A percentile compares a stretch with the other conserved stretches of the same genome.
Evolutionary conservation across 768 basidiomycete species (phyloP).

Genomic region (Peribolospora baueri): DNA sequence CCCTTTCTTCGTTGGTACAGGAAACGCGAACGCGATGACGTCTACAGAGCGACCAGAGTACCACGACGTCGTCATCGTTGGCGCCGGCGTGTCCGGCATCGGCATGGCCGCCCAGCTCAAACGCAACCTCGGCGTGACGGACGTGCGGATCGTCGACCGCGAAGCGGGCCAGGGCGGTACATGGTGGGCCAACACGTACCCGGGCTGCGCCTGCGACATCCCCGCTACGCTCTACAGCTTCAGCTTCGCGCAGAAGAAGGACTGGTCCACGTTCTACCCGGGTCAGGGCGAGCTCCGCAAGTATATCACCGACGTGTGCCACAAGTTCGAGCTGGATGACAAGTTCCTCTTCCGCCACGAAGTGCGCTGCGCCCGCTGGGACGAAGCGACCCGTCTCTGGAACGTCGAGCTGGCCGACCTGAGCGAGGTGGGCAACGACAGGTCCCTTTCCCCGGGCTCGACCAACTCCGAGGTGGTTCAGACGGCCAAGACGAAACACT

Average conservation of each 20-base stretch:
- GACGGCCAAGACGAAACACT: constrained; percentile 3
- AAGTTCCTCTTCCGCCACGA: constrained; percentile 7
- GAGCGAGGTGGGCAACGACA: too few species aligned
- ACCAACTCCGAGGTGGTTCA: background rate
- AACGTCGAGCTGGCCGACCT: constrained; percentile 5
- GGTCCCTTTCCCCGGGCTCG: too few species aligned
- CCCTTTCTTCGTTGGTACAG: too few species aligned
- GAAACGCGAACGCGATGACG: too few species aligned
- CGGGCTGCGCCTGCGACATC: constrained; percentile 9
- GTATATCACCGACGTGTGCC: constrained; percentile 6
- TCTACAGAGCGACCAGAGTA: too few species aligned
- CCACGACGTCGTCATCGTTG: constrained; percentile 7
- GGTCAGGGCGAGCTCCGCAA: constrained; percentile 2
- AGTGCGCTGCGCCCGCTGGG: constrained; percentile 7
- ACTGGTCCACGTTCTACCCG: constrained; percentile 4
- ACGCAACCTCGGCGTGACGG: constrained; percentile 9
- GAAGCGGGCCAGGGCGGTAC: constrained; percentile 8
- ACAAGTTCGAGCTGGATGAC: constrained; percentile 8
- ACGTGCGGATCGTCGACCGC: constrained; percentile 8
- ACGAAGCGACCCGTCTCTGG: constrained; percentile 8
- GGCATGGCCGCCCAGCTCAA: constrained; percentile 12
- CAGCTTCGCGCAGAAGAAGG: constrained; percentile 6
- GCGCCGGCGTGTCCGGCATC: constrained; percentile 13
- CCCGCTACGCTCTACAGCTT: constrained; percentile 8
- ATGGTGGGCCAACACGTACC: constrained; percentile 7